Evolutionary conservation across 1,284 basidiomycete genomes (phyloP), one percentile per base, ranked within the genome.

Genomic region (Papiliotrema nemorosa): DNA sequence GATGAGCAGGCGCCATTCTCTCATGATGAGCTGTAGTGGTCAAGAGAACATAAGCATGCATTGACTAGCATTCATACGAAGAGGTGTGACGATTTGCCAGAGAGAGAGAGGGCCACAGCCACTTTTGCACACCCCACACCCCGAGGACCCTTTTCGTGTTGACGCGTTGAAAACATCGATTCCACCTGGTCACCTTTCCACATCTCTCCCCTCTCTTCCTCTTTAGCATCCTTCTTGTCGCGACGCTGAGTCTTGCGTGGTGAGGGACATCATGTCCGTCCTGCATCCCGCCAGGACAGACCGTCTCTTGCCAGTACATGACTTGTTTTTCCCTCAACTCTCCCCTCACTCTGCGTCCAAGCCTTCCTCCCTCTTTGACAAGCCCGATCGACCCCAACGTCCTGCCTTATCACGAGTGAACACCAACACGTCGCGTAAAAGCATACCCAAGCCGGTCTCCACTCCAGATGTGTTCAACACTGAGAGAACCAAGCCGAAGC

Each of bases 41-140:
- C 18, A 24, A 14, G 29, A 31, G 14, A 31, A 31, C 29, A 31
- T n/a, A 31, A 31, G 33, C 18, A 46, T 31, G 48, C 22, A 36
- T 31, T 6, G n/a, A 44, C n/a, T 14, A 42, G 40, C 40, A 42
- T 42, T 42, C 10, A 14, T n/a, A 82, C 59, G 81, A 83, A 54
- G 78, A 80, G 18, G 86, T 88, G 60, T 97, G 91, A 78, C 82
- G 82, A 60, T 72, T n/a, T n/a, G n/a, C n/a, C n/a, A n/a, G n/a
- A n/a, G n/a, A n/a, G n/a, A n/a, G n/a, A n/a, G n/a, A n/a, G n/a
- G n/a, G n/a, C n/a, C n/a, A n/a, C n/a, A n/a, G n/a, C n/a, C n/a
- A n/a, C n/a, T n/a, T n/a, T n/a, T n/a, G n/a, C n/a, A n/a, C n/a
- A n/a, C n/a, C n/a, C n/a, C n/a, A n/a, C n/a, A n/a, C n/a, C n/a